Evolutionary conservation across 768 basidiomycete genomes (phyloP).

Genomic region (Naganishia kalamii): DNA sequence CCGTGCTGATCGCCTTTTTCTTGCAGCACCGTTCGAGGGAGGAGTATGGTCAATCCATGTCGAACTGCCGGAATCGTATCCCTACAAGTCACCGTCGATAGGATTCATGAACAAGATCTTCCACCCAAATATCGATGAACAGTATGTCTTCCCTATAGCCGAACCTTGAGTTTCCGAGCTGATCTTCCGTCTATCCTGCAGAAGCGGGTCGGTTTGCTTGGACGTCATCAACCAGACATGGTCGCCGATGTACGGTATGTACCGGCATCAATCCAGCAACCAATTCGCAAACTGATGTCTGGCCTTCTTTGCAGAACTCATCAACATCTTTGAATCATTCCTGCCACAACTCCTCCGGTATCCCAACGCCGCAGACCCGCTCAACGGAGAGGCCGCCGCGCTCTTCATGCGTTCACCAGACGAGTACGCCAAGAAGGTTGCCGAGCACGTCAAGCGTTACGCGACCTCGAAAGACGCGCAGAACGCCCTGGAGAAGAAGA

Average conservation of each 20-base stretch:
- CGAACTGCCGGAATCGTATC: slow-evolving; percentile 95
- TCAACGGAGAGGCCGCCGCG: slow-evolving; percentile 96
- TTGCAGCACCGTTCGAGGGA: slow-evolving; percentile 87
- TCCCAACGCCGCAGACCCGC: slow-evolving; percentile 94
- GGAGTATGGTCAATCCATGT: slow-evolving; percentile 99
- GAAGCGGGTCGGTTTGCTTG: slow-evolving; percentile 94
- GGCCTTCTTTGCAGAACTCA: slow-evolving; percentile 65
- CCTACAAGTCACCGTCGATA: slow-evolving; percentile 97
- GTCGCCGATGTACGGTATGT: slow-evolving; percentile 98
- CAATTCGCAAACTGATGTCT: background rate
- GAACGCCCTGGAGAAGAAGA: slow-evolving; percentile 55
- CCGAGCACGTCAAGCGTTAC: slow-evolving; percentile 92
- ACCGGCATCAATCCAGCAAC: background rate
- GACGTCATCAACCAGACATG: slow-evolving; percentile 99
- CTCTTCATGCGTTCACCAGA: slow-evolving; percentile 95
- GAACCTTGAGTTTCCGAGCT: background rate
- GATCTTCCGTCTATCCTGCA: slow-evolving; percentile 38
- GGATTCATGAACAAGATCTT: slow-evolving; percentile 99
- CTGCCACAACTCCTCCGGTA: slow-evolving; percentile 93
- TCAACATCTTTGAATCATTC: slow-evolving; percentile 99
- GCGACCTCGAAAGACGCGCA: slow-evolving; percentile 87
- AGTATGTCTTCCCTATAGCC: slow-evolving; percentile 55
- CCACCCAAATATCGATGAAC: slow-evolving; percentile 97
- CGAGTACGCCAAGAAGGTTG: slow-evolving; percentile 88
- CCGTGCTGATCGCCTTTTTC: background rate